Conservation (phyloP, 495 filamentous ascomycete genomes). For the Rusavskia elegans region DNA sequence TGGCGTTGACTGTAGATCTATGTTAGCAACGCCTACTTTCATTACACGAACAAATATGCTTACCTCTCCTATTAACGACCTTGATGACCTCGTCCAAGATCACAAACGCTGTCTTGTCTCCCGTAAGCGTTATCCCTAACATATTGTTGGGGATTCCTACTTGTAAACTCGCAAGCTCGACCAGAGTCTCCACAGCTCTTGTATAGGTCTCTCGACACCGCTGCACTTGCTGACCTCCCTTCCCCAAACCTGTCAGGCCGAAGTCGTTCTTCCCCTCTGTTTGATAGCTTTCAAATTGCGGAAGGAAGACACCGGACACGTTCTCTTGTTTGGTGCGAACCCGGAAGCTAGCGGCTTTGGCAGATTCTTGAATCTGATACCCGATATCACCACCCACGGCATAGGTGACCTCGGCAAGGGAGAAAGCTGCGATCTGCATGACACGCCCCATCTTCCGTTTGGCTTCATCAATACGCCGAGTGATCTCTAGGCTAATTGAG, state of each 20-base stretch:
- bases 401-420: constrained; percentile 93
- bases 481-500: constrained; percentile 54
- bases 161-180: constrained; percentile 90
- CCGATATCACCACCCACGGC: constrained; percentile 90
- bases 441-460: constrained; percentile 99
- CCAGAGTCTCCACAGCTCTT: constrained; percentile 89
- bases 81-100: constrained; percentile 99
- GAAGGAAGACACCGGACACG: constrained; percentile 88
- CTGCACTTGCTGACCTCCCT: constrained; percentile 95
- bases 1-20: constrained; percentile 61
- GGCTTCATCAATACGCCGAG: constrained; percentile 89
- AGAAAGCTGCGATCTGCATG: constrained; percentile 98
- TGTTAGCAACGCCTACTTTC: background rate
- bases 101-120: constrained; percentile 73
- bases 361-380: constrained; percentile 95
- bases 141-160: constrained; percentile 19
- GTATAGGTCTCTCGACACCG: constrained; percentile 91
- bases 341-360: constrained; percentile 79
- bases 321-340: constrained; percentile 94
- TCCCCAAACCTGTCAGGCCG: constrained; percentile 85
- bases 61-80: constrained; percentile 89
- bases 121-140: background rate
- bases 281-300: constrained; percentile 77
- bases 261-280: constrained; percentile 91
- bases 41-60: constrained; percentile 8